Evolutionary conservation across 768 basidiomycete species (phyloP).

Genomic region (Sporobolomyces pararoseus): DNA sequence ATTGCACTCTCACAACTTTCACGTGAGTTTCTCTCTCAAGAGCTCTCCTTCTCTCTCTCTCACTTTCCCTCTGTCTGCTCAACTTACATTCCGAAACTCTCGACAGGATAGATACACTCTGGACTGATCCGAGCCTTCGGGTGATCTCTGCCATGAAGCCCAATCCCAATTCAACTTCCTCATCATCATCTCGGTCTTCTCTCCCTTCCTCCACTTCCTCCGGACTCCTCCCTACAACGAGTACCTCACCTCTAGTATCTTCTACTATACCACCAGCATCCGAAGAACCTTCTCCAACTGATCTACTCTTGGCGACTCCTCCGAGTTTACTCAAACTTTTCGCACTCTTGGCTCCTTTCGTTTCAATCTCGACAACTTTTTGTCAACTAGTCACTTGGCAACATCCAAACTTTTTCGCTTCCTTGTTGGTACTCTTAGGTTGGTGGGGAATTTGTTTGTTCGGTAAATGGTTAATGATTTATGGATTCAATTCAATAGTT

Average conservation of each 20-base stretch:
- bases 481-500: conserved; percentile 39
- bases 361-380: conserved; percentile 23
- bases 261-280: conserved; percentile 28
- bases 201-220: too few species aligned
- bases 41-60: not conserved
- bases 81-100: too few species aligned
- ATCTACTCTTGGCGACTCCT: conserved; percentile 45
- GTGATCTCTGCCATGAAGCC: conserved; percentile 32
- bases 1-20: too few species aligned
- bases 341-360: conserved; percentile 43
- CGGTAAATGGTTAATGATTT: conserved; percentile 37
- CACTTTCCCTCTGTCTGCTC: not conserved
- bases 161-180: not conserved
- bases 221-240: conserved; percentile 9
- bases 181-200: conserved; percentile 5
- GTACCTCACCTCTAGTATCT: conserved; percentile 16
- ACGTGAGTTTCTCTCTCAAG: conserved; percentile 7
- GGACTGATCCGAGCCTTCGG: conserved; percentile 35
- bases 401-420: conserved; percentile 37
- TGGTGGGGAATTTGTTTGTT: conserved; percentile 47
- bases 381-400: conserved; percentile 46
- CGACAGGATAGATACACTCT: conserved; percentile 40
- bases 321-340: conserved; percentile 46
- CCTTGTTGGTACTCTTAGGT: conserved; percentile 42
- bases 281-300: conserved; percentile 41